Evolutionary conservation across 306 rosid genomes (phyloP).

Genomic region (Lupinus albus): DNA sequence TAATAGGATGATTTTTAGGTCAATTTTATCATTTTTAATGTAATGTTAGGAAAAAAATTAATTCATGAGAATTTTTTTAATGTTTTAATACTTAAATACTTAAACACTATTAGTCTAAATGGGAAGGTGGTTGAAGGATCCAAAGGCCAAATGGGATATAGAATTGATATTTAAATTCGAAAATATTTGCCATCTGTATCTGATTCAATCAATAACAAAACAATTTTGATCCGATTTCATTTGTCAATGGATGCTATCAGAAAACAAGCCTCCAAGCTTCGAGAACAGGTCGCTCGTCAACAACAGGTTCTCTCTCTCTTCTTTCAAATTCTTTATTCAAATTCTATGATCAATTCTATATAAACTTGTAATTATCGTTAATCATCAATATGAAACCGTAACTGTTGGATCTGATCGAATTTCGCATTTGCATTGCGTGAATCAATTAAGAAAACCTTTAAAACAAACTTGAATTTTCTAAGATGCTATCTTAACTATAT

Average conservation of each 20-base stretch:
- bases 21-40: no score
- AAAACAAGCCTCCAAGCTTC: conserved; percentile 93
- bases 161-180: background rate
- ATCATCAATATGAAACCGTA: background rate
- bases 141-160: background rate
- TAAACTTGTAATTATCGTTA: conserved; percentile 19
- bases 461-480: conserved; percentile 19
- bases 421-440: conserved; percentile 31
- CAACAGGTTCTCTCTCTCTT: conserved; percentile 70
- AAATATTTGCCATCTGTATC: background rate
- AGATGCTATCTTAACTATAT: conserved; percentile 16
- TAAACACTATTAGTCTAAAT: no score
- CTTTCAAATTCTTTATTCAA: conserved; percentile 1
- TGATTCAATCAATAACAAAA: background rate
- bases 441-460: background rate
- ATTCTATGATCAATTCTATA: no score
- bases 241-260: conserved; percentile 78
- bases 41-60: no score
- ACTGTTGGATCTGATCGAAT: conserved; percentile 39
- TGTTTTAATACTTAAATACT: no score
- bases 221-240: no score
- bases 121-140: background rate
- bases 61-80: no score
- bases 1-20: no score
- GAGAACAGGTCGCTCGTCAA: conserved; percentile 97